Conservation (phyloP, 2,329 filamentous ascomycete species). For the Fusarium sp. region DNA sequence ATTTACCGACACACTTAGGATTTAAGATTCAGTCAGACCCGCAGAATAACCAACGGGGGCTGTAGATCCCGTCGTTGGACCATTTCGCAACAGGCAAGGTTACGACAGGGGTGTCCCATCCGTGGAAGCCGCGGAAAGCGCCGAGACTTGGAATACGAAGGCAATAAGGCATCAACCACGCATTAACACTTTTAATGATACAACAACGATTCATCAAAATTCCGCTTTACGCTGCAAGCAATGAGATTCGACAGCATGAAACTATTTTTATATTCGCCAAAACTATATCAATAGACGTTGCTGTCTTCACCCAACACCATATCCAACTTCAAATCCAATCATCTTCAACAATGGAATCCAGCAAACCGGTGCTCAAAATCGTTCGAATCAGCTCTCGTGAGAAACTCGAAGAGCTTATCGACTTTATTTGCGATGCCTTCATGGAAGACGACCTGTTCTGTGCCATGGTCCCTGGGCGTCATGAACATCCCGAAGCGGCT, state of each 20-base stretch:
- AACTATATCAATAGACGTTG: neutral
- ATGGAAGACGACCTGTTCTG: constrained; percentile 11
- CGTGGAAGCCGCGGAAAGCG: constrained; percentile 2
- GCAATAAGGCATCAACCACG: neutral
- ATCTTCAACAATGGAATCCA: neutral
- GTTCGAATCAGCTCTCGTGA: constrained; percentile 2
- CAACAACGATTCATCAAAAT: neutral
- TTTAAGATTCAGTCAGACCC: too few species aligned
- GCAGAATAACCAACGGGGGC: too few species aligned
- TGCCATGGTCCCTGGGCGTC: constrained; percentile 4
- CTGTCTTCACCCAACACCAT: neutral
- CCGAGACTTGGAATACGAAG: neutral
- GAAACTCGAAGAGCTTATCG: constrained; percentile 10
- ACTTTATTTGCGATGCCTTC: constrained; percentile 11
- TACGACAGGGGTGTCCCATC: neutral
- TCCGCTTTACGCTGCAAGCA: neutral
- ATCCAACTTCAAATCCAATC: neutral
- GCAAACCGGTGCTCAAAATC: neutral
- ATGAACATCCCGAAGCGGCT: constrained; percentile 15
- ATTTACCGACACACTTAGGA: too few species aligned
- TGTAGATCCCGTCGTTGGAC: neutral
- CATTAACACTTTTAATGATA: neutral
- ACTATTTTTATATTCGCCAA: neutral
- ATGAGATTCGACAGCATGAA: neutral
- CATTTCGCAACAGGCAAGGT: neutral